Conservation (phyloP, 169 alveolate genomes). For the Cryptosporidium tyzzeri region DNA sequence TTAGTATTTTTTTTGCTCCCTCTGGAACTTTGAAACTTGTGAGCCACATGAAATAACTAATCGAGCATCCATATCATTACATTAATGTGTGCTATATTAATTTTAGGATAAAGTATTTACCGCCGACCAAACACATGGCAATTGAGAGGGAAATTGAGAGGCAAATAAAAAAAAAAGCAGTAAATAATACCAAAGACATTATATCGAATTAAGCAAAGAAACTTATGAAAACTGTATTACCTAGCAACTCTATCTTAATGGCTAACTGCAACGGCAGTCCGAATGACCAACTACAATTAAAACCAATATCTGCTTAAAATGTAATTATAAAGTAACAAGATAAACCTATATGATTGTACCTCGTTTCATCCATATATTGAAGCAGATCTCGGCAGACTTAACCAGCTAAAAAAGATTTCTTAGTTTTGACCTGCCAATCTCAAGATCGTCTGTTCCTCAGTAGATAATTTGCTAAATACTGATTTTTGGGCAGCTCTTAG, state of each 20-base stretch:
- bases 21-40: constrained; percentile 74
- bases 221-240: constrained; percentile 10
- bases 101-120: constrained; percentile 7
- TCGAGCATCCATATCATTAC: constrained; percentile 6
- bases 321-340: constrained; percentile 13
- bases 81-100: background rate
- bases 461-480: constrained; percentile 32
- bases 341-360: constrained; percentile 16
- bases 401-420: background rate
- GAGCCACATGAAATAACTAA: constrained; percentile 50
- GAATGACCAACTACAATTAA: background rate
- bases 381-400: constrained; percentile 9
- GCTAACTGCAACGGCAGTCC: background rate
- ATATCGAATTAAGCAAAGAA: background rate
- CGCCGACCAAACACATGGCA: constrained; percentile 30
- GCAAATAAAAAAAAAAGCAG: background rate
- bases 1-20: constrained; percentile 63
- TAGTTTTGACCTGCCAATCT: constrained; percentile 49
- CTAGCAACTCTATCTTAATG: constrained; percentile 28
- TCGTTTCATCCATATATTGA: background rate
- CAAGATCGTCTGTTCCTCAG: constrained; percentile 53
- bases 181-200: background rate
- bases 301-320: constrained; percentile 8
- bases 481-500: constrained; percentile 40
- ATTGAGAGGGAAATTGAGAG: constrained; percentile 11